Evolutionary conservation across 1,139 yeast genomes (phyloP), one percentile per base, ranked within the genome.

Genomic region (Wickerhamomyces sp.): DNA sequence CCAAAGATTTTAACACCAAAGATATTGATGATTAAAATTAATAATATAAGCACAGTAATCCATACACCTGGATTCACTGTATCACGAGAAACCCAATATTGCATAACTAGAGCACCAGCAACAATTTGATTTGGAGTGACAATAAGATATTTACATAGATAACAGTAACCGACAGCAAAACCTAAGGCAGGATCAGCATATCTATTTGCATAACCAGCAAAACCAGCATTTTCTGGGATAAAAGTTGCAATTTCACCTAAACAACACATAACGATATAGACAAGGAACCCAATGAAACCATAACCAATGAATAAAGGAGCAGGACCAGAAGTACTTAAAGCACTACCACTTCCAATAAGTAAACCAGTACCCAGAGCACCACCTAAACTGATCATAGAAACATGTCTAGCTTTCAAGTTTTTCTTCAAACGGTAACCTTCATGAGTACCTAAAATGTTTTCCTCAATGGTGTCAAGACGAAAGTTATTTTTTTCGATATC

Each of bases 351-450:
- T 40, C 95, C 95, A 33, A 88, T 80, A 43, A 78, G 70, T 37
- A 83, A 61, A 37, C 90, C 92, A 4, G 87, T 80, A 64, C 95
- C 96, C 39, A 87, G 81, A 42, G 89, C 81, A 26, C 94, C 87
- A 28, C 94, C 95, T 39, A 87, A 72, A 34, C 95, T 87, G 49
- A 87, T 84, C 92, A 84, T 81, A 39, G 81, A 71, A 52, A 82
- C 76, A 56, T 83, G 92, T 51, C 92, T 68, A 13, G 90, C 79
- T 53, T 80, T 76, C 44, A 84, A 65, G 21, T 72, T 76, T 56
- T 79, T 74, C 51, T 78, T 76, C 51, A 84, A 67, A 46, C 73
- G 63, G 46, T 70, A 75, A n/a, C 80, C 83, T 7, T 71, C 71
- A 30, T 63, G 54, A n/a, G 37, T 39, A 3, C 52, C 54, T 15